phyloP scores from a whole-genome alignment of 352 stramenopile genomes.

The Phytophthora ramorum region DNA sequence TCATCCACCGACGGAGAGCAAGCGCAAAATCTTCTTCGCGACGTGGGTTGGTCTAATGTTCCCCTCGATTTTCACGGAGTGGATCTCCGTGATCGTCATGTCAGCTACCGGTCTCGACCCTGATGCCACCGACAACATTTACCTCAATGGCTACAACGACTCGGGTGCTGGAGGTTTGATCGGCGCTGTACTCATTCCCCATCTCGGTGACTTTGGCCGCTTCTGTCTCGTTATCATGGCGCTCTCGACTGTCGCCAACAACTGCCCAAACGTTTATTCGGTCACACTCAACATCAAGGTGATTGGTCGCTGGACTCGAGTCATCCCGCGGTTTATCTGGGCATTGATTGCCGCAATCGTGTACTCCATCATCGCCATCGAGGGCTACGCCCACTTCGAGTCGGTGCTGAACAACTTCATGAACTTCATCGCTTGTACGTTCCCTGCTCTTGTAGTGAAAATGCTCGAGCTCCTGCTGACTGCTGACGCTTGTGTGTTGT shows the following conservation, averaged over 20 bases:
- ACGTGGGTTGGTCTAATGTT: conserved; percentile 43
- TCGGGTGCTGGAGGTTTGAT: conserved; percentile 43
- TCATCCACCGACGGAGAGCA: conserved; percentile 44
- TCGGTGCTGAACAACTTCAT: conserved; percentile 56
- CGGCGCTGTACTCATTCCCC: conserved; percentile 39
- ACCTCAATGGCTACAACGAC: conserved; percentile 43
- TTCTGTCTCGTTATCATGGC: conserved; percentile 56
- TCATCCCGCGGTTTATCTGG: conserved; percentile 29
- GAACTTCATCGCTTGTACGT: conserved; percentile 50
- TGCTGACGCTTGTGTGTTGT: not conserved
- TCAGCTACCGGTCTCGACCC: conserved; percentile 37
- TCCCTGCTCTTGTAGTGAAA: not conserved
- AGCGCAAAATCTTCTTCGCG: conserved; percentile 49
- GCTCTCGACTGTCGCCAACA: conserved; percentile 52
- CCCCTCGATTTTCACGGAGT: conserved; percentile 44
- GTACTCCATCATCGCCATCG: conserved; percentile 37
- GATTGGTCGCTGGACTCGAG: conserved; percentile 38
- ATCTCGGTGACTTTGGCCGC: conserved; percentile 38
- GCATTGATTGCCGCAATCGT: too few relatives aligned
- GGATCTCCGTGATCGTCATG: conserved; percentile 47
- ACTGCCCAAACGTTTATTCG: conserved; percentile 57
- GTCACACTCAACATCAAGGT: conserved; percentile 58
- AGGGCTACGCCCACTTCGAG: conserved; percentile 47
- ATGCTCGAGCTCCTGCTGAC: not conserved
- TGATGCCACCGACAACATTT: conserved; percentile 27